phyloP scores from a whole-genome alignment of 177 flowering plant genomes.

The Vitis hybrid region DNA sequence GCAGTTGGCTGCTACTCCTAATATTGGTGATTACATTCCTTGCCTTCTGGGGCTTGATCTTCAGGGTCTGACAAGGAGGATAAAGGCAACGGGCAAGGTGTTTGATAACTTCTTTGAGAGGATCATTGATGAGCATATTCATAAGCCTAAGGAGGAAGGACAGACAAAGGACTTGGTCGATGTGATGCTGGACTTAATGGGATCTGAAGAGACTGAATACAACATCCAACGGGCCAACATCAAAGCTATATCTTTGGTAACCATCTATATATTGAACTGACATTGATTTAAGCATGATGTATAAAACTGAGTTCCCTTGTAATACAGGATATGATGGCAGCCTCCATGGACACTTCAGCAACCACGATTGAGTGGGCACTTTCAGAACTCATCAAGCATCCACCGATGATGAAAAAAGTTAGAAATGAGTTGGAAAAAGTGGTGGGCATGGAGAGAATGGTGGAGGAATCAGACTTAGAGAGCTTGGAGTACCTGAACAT shows the following conservation, averaged over 20 bases:
- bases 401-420: slow-evolving; percentile 26
- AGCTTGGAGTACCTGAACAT: slow-evolving; percentile 30
- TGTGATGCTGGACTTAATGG: slow-evolving; percentile 29
- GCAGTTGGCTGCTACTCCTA: slow-evolving; percentile 19
- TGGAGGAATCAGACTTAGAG: slow-evolving; percentile 34
- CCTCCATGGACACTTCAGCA: slow-evolving; percentile 29
- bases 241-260: slow-evolving; percentile 36
- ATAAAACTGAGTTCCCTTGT: too few relatives aligned
- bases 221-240: slow-evolving; percentile 21
- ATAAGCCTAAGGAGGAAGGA: not conserved
- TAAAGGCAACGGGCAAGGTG: slow-evolving; percentile 20
- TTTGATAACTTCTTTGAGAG: slow-evolving; percentile 27
- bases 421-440: slow-evolving; percentile 27
- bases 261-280: slow-evolving; percentile 11
- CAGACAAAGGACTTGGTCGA: slow-evolving; percentile 32
- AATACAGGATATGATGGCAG: slow-evolving; percentile 36
- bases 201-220: slow-evolving; percentile 21
- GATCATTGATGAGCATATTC: slow-evolving; percentile 27
- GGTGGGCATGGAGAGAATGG: slow-evolving; percentile 32
- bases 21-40: slow-evolving; percentile 32
- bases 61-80: slow-evolving; percentile 23
- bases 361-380: slow-evolving; percentile 31
- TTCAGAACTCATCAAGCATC: slow-evolving; percentile 34
- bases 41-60: slow-evolving; percentile 19
- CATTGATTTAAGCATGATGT: too few relatives aligned